Percentiles rank a stretch among this genome's conserved stretches.
Conservation (phyloP, 441 rosid species). For the Jatropha podagrica region DNA sequence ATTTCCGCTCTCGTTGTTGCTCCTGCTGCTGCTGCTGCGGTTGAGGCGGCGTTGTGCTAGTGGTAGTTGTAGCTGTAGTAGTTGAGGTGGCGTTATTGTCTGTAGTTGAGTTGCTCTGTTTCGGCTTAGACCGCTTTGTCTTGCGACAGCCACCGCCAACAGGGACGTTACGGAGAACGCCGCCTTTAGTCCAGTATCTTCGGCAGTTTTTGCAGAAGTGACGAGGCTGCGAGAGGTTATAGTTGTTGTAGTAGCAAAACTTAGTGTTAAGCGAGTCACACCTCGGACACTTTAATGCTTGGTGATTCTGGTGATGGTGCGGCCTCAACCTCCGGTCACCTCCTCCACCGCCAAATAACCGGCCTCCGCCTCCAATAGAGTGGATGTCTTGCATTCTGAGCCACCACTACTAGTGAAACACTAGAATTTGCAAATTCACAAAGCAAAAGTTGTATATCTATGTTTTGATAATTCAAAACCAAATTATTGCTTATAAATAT, state of each 20-base stretch:
- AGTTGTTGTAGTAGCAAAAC: conserved; percentile 91
- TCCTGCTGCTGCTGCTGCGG: conserved; percentile 6
- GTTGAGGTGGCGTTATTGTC: conserved; percentile 19
- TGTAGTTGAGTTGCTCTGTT: conserved; percentile 21
- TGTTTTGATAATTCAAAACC: not conserved
- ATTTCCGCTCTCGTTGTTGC: conserved; percentile 28
- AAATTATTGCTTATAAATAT: not conserved
- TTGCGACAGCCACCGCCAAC: conserved; percentile 93
- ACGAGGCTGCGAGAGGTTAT: conserved; percentile 94
- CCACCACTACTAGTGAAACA: not conserved
- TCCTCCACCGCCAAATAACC: conserved; percentile 37
- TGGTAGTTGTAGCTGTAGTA: conserved; percentile 9
- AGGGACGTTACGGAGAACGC: conserved; percentile 91
- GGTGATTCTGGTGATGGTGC: conserved; percentile 59
- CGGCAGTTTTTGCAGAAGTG: conserved; percentile 94
- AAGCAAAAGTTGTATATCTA: no score
- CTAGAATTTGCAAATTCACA: not conserved
- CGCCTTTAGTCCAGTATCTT: conserved; percentile 95
- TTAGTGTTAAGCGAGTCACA: conserved; percentile 85
- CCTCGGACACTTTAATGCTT: conserved; percentile 84
- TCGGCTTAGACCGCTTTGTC: conserved; percentile 63
- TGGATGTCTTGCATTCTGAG: conserved; percentile 54
- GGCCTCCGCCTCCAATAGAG: conserved; percentile 41
- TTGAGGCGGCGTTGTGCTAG: conserved; percentile 14
- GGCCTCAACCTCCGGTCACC: conserved; percentile 72